A percentile compares a stretch with the other conserved stretches of the same genome.
Conservation (phyloP, 176 grass and related monocot genomes). For the Carex myosuroides region DNA sequence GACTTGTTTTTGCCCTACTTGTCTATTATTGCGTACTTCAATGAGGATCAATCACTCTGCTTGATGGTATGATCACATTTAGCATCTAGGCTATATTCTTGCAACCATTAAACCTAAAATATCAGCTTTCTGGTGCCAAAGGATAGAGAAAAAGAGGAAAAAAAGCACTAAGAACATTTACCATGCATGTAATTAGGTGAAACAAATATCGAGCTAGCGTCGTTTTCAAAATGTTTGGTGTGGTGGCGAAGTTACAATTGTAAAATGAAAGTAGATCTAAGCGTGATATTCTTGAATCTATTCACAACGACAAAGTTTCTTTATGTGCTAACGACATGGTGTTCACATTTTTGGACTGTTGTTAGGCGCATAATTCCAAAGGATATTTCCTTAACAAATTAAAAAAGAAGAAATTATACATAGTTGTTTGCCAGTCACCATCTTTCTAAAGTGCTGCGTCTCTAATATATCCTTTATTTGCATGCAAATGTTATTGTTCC, state of each 20-base stretch:
- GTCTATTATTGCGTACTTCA: too few relatives aligned
- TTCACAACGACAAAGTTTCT: not conserved
- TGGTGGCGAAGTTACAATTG: not conserved
- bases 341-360: not conserved
- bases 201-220: not conserved
- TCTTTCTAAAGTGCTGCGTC: not conserved
- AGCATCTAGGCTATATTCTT: too few relatives aligned
- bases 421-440: not conserved
- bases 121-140: too few relatives aligned
- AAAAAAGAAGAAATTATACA: not conserved
- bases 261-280: not conserved
- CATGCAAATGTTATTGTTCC: not conserved
- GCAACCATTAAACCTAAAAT: too few relatives aligned
- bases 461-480: not conserved
- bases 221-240: not conserved
- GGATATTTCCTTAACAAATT: not conserved
- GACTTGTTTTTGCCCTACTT: too few relatives aligned
- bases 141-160: not conserved
- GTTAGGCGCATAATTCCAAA: constrained; percentile 5
- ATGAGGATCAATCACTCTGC: too few relatives aligned
- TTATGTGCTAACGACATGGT: constrained; percentile 4
- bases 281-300: not conserved
- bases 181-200: not conserved
- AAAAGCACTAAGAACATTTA: not conserved
- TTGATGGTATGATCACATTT: too few relatives aligned